Conservation (phyloP, 257 asterid species). For the Salvia miltiorrhiza region DNA sequence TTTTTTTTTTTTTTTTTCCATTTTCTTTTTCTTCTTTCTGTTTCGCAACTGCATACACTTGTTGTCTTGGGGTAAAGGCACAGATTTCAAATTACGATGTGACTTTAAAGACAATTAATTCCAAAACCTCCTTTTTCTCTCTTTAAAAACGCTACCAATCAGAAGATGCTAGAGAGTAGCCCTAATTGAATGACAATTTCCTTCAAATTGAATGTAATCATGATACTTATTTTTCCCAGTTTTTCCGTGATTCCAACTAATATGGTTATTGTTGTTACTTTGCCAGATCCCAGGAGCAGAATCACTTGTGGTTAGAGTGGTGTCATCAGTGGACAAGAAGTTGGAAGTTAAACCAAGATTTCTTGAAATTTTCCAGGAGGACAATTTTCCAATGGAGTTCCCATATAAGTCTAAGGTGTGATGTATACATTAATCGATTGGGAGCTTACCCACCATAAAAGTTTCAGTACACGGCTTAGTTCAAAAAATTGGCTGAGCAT, state of each 20-base stretch:
- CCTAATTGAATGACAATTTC: neutral
- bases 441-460: neutral
- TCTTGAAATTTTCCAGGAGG: slow-evolving; percentile 93
- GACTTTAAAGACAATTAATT: neutral
- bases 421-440: slow-evolving; percentile 18
- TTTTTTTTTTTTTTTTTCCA: too few species aligned
- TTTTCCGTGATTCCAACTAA: neutral
- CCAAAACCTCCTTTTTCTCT: neutral
- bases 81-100: neutral
- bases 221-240: neutral
- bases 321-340: slow-evolving; percentile 96
- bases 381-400: slow-evolving; percentile 77
- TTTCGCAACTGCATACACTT: too few species aligned
- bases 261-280: slow-evolving; percentile 15
- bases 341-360: slow-evolving; percentile 90
- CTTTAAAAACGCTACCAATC: neutral
- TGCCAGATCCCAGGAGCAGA: slow-evolving; percentile 94
- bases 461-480: slow-evolving; percentile 6
- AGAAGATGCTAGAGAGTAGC: neutral
- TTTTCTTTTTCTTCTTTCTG: too few species aligned
- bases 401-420: slow-evolving; percentile 94
- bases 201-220: neutral
- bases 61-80: too few species aligned
- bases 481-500: slow-evolving; percentile 10
- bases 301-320: slow-evolving; percentile 91